Evolutionary conservation across 441 rosid species (phyloP), one percentile per base, ranked within the genome.

Genomic region (Jatropha podagrica): DNA sequence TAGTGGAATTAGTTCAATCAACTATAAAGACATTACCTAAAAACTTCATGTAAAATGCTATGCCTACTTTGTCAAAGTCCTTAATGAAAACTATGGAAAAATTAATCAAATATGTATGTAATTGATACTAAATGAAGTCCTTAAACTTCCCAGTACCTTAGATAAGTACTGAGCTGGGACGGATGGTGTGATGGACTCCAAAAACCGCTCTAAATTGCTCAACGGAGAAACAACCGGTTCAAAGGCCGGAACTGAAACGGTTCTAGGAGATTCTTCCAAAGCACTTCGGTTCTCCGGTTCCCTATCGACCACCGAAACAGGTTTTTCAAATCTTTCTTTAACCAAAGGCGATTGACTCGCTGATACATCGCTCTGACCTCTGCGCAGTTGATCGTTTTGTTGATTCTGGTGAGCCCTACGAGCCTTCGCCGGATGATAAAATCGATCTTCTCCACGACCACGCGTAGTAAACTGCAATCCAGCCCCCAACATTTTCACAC

Each of bases 151-250:
- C 46, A 42, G 46, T 42, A 91, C 96, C 96, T 87, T 88, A n/a
- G 93, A 78, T 9, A 72, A 81, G 76, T 89, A 81, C 74, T 84
- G 94, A 3, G 86, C 86, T 3, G 88, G 86, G 51, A 89, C 93
- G 32, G 80, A 73, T 37, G 97, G 97, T 44, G 86, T 85, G 67
- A 86, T 86, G 40, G 93, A 86, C 67, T 84, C 85, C 83, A 91
- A 49, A 74, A 92, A 88, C 75, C 92, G 85, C 40, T 89, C 86
- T 52, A 92, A 77, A 67, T 91, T 89, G 82, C 87, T 88, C 65
- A 73, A 75, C 7, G 83, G 85, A 18, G 83, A 73, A 26, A 75
- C 73, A 13, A 74, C 75, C 59, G 87, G 79, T 77, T 87, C 86
- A 54, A 51, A 65, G 5, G 74, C 79, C 46, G 78, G 78, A 41